Evolutionary conservation across 805 yeast species (phyloP), one percentile per base, ranked within the genome.

Genomic region (Starmerella tilneyi): DNA sequence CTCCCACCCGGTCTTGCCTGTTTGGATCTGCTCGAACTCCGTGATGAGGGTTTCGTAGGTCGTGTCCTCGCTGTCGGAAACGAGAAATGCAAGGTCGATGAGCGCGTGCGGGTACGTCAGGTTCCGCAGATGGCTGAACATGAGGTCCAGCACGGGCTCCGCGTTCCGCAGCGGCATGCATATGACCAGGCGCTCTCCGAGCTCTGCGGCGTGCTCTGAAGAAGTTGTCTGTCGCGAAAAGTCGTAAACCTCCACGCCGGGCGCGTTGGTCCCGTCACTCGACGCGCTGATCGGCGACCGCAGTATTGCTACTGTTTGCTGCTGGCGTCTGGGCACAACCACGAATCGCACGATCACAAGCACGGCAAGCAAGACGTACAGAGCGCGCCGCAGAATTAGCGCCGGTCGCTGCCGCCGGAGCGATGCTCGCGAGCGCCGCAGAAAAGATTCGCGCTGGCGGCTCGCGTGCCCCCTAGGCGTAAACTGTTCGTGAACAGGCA

Each of bases 141-240:
- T 83, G 80, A 84, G 76, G 27, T 92, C 92, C 55, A 86, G 66
- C 64, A 84, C 94, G 15, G 79, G 74, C 7, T 85, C 84, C 1
- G 96, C 96, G 61, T 88, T 94, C 65, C 96, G 74, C 55, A 86
- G 69, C 3, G 96, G 96, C 15, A 86, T 89, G 57, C 89, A 81
- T 53, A 86, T 77, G 46, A 86, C 66, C 29, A 86, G 78, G 33
- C 88, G 68, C 59, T 86, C 94, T 5, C 72, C 74, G 28, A 69
- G 66, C 56, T 78, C 80, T 12, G 45, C 45, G 8, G 55, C 55
- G 8, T 38, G 37, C 16, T n/a, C 16, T 11, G 41, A 13, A 26
- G 47, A 44, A 11, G 43, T 35, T n/a, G 49, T 32, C 42, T 54
- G 57, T 15, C 20, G 17, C 34, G 43, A 12, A 34, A 88, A 66